Conservation (phyloP, 305 asterid genomes). For the Fraxinus ornus region DNA sequence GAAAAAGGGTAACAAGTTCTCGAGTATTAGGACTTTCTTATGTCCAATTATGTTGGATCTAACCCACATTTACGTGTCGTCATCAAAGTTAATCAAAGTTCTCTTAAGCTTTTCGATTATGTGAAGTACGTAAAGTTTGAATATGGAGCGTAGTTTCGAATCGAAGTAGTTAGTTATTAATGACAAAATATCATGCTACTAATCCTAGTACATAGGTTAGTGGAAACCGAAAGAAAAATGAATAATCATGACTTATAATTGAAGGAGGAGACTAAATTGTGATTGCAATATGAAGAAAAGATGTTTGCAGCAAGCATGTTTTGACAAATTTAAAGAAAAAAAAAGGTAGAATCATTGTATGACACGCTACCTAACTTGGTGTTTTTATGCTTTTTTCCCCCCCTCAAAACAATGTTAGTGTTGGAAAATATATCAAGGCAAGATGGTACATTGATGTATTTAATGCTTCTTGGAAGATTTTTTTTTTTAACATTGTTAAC, state of each 20-base stretch:
- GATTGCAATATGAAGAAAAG: background rate
- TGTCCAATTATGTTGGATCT: constrained; percentile 2
- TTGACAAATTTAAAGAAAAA: background rate
- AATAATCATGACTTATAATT: constrained; percentile 21
- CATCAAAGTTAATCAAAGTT: background rate
- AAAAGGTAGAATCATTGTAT: background rate
- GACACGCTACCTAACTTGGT: background rate
- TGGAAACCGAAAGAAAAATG: constrained; percentile 26
- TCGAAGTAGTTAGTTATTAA: background rate
- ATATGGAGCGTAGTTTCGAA: background rate
- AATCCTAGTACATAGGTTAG: constrained; percentile 14
- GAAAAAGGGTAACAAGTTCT: background rate
- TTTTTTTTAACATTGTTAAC: background rate
- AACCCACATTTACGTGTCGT: background rate
- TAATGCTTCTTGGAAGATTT: background rate
- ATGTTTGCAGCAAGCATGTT: constrained; percentile 9
- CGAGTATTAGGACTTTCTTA: background rate
- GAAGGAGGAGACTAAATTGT: constrained; percentile 5
- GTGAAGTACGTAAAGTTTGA: background rate
- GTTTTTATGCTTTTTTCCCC: background rate
- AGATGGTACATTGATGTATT: background rate
- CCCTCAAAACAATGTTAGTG: background rate
- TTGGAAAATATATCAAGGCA: background rate
- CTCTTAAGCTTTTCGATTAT: background rate
- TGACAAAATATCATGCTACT: background rate